A percentile compares a stretch with the other conserved stretches of the same genome.
These are phyloP conservation scores for Penicillium odoratum DNA, from an alignment of 495 filamentous ascomycete species.

Conservation along the genomic window DNA sequence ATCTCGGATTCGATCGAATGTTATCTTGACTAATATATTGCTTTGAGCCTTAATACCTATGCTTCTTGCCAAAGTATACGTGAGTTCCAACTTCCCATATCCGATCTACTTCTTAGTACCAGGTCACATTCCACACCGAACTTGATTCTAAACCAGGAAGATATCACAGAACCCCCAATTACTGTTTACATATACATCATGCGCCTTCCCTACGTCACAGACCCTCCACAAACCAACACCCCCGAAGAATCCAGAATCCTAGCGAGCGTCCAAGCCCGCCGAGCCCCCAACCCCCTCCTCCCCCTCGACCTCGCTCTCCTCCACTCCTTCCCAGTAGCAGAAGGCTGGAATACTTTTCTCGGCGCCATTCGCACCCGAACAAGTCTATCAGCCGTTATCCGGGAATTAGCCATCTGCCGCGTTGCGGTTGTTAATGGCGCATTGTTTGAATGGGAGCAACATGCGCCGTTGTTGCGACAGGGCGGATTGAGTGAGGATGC, in stretches of 20 bases:
- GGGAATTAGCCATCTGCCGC: slow-evolving; percentile 72
- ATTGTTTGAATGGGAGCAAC: slow-evolving; percentile 78
- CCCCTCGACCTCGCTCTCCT: slow-evolving; percentile 72
- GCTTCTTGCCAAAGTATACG: not conserved
- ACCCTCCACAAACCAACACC: slow-evolving; percentile 51
- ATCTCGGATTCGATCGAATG: not conserved
- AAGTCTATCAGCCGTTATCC: slow-evolving; percentile 55
- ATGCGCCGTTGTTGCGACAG: slow-evolving; percentile 61
- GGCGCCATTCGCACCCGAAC: slow-evolving; percentile 71
- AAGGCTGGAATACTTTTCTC: slow-evolving; percentile 82
- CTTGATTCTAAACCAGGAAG: not conserved
- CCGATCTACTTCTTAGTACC: not conserved
- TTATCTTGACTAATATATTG: not conserved
- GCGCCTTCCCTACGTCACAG: slow-evolving; percentile 69
- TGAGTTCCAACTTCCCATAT: not conserved
- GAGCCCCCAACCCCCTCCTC: slow-evolving; percentile 62
- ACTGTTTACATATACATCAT: slow-evolving; percentile 40
- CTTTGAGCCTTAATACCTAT: too few relatives aligned
- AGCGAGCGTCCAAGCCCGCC: slow-evolving; percentile 59
- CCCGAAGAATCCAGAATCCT: slow-evolving; percentile 56
- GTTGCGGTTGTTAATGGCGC: slow-evolving; percentile 73
- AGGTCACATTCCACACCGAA: not conserved
- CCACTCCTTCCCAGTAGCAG: slow-evolving; percentile 68
- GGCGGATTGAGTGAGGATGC: slow-evolving; percentile 52
- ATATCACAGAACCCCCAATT: not conserved